A percentile compares a stretch with the other conserved stretches of the same genome.
These are phyloP conservation scores for Linum tenue DNA, from an alignment of 345 rosid genomes.

Conservation along the genomic window DNA sequence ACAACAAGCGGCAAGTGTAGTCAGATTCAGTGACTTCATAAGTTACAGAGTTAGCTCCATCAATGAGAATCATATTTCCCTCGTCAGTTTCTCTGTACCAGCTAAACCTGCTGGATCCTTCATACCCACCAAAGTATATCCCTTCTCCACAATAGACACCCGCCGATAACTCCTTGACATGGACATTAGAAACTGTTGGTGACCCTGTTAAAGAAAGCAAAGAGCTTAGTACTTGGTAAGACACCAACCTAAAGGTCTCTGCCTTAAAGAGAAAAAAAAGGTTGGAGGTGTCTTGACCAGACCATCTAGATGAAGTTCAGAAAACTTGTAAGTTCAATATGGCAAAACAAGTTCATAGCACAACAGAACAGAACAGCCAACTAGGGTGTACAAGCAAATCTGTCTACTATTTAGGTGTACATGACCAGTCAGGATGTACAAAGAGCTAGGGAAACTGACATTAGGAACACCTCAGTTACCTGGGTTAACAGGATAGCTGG, in stretches of 20 bases:
- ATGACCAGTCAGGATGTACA: background rate
- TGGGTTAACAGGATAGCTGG: conserved; percentile 67
- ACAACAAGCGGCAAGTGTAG: conserved; percentile 68
- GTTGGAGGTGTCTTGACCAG: background rate
- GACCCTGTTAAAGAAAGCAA: conserved; percentile 42
- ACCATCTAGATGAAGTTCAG: background rate
- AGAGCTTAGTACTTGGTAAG: background rate
- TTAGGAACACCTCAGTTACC: conserved; percentile 29
- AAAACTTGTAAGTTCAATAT: too few relatives aligned
- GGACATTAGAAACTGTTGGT: conserved; percentile 62
- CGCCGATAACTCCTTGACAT: conserved; percentile 47
- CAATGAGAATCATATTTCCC: conserved; percentile 58
- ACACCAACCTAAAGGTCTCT: background rate
- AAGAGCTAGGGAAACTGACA: background rate
- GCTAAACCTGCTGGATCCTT: conserved; percentile 79
- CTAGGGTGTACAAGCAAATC: background rate
- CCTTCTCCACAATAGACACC: conserved; percentile 79
- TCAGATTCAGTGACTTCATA: conserved; percentile 77
- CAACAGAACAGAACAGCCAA: background rate
- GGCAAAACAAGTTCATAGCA: background rate
- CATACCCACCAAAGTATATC: conserved; percentile 86
- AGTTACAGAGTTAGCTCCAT: conserved; percentile 58
- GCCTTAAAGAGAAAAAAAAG: background rate
- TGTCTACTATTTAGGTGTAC: background rate
- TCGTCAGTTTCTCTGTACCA: conserved; percentile 85